Evolutionary conservation across 23 red algal species (phyloP), one percentile per base, ranked within the genome.

Genomic region (Gracilaria domingensis): DNA sequence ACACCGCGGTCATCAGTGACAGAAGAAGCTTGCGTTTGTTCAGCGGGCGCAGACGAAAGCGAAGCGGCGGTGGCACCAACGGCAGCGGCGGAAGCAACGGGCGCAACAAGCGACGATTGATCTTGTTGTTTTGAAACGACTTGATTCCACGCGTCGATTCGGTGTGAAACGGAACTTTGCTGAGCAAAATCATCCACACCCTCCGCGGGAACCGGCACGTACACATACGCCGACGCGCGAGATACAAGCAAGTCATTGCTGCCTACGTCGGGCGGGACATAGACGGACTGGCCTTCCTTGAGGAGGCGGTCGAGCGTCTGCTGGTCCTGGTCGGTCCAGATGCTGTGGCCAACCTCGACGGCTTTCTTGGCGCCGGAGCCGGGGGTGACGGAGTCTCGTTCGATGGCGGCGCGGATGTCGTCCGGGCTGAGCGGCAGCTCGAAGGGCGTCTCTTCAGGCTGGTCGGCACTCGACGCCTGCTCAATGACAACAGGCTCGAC

Each of bases 261-360:
- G 36, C 20, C 67, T 12, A 87, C 67, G 53, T 87, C 83, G 16
- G 83, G 83, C 50, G 83, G 83, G 3, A 87, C 83, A 75, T 87
- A 87, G 25, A 73, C 66, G 66, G 57, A 36, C 48, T 87, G 62
- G 6, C 83, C 83, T 55, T 87, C 67, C 40, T 28, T 55, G 47
- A 87, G 83, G 0, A 87, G 48, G 42, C 67, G 36, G 67, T 87
- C 83, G 0, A 87, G 66, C 42, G 36, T 36, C 42, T 75, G 29
- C 30, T 87, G 83, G 24, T 87, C 83, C 39, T 55, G 32, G 48
- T 87, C 56, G 25, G 60, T 87, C 83, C 83, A 87, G 8, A 73
- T 73, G 39, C 51, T 40, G 18, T 73, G 56, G 23, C 83, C 83
- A 35, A 75, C 23, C 54, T 73, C 44, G 44, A 47, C 49, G 49